Evolutionary conservation across 768 basidiomycete species (phyloP), one percentile per base, ranked within the genome.

Genomic region (Russula foetens): DNA sequence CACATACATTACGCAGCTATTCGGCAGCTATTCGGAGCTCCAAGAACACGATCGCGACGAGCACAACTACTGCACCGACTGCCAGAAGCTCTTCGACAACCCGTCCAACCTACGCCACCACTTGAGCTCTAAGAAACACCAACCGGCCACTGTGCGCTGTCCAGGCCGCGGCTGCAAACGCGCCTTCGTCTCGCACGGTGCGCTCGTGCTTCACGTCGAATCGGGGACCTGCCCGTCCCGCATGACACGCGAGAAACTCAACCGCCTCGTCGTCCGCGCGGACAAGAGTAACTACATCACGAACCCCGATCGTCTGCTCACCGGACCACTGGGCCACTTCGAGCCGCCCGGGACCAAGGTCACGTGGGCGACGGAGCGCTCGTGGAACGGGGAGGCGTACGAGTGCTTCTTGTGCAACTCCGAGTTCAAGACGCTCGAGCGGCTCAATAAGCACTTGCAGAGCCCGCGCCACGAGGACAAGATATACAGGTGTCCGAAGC

Each of bases 371-470:
- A 79, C 77, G 11, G 66, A 67, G 3, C 69, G 63, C 28, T 73
- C 79, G 14, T 79, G 73, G 74, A 80, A 79, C 60, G 74, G 74
- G 0, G 5, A 0, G 6, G 72, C 63, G 6, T 89, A 76, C 69
- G 85, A 89, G 70, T 89, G 86, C 70, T 81, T 81, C 67, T 70
- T 89, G 26, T 88, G 87, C 69, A 77, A 82, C 68, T 58, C 54
- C 23, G 64, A 52, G 14, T 84, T 77, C 65, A 29, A 65, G 52
- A 66, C 72, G 0, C 76, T 86, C 14, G 12, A 17, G 0, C 72
- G 70, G 7, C 75, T 89, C 52, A 85, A 89, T 66, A 74, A 78
- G 62, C 88, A 89, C 66, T 75, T 88, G 46, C 74, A 76, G 52
- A 87, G 86, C 70, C 83, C 87, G 11, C 23, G 29, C 28, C 60